Percentiles rank a stretch among this genome's conserved stretches.
phyloP scores from a whole-genome alignment of 805 yeast species.

The Teunomyces lycoperdinae region DNA sequence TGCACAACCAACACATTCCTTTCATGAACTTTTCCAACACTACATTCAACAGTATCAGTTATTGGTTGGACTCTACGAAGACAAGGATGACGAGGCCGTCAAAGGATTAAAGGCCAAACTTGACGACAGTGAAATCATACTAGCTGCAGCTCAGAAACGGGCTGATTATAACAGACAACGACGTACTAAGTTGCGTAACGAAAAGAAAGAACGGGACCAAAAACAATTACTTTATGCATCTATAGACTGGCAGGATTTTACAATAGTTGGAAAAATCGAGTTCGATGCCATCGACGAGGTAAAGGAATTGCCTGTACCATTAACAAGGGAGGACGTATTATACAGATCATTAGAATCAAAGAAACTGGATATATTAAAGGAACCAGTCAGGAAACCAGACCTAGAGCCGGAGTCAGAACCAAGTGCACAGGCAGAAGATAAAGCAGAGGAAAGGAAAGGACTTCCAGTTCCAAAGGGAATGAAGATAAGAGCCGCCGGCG shows the following conservation, averaged over 20 bases:
- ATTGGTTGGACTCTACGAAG: constrained; percentile 16
- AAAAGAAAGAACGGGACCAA: constrained; percentile 35
- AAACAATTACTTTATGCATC: constrained; percentile 57
- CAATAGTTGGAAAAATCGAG: constrained; percentile 63
- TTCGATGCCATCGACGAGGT: constrained; percentile 61
- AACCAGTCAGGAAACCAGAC: constrained; percentile 33
- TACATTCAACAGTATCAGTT: constrained; percentile 56
- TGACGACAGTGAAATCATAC: constrained; percentile 28
- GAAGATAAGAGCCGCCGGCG: constrained; percentile 71
- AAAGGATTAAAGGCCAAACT: constrained; percentile 13
- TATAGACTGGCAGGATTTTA: constrained; percentile 86
- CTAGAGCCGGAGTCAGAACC: constrained; percentile 5
- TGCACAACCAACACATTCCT: constrained; percentile 55
- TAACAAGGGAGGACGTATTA: constrained; percentile 56
- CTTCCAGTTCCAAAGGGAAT: constrained; percentile 44
- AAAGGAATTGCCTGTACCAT: constrained; percentile 53
- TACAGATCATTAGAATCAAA: constrained; percentile 59
- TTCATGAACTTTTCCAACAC: constrained; percentile 48
- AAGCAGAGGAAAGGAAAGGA: constrained; percentile 4
- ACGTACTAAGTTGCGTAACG: constrained; percentile 26
- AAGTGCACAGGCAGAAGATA: constrained; percentile 5
- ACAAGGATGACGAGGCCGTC: constrained; percentile 6
- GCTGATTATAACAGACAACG: constrained; percentile 51
- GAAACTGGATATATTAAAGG: constrained; percentile 22
- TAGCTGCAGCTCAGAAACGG: constrained; percentile 49